Evolutionary conservation across 2,329 filamentous ascomycete species (phyloP).

Genomic region (Bipolaris gigantea): DNA sequence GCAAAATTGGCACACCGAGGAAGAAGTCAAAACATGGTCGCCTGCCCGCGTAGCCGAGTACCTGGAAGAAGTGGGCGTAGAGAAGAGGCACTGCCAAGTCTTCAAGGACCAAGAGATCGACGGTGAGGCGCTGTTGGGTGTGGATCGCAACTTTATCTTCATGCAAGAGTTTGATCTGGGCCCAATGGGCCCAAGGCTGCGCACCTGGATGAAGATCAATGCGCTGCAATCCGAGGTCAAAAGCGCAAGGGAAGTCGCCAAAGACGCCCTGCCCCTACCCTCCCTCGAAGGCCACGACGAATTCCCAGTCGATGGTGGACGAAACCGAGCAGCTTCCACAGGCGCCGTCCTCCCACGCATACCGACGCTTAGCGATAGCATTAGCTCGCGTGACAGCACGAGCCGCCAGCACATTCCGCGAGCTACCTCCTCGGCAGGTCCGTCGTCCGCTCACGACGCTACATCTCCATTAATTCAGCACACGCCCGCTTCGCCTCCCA

Average conservation of each 20-base stretch:
- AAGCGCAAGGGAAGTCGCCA: conserved; percentile 50
- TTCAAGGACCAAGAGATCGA: conserved; percentile 96
- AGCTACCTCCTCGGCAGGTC: conserved; percentile 38
- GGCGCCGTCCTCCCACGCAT: conserved; percentile 45
- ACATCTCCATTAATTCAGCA: conserved; percentile 51
- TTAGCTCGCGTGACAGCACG: conserved; percentile 30
- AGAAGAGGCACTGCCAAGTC: conserved; percentile 87
- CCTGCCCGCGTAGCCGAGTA: conserved; percentile 85
- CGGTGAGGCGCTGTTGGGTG: conserved; percentile 87
- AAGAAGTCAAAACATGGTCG: conserved; percentile 79
- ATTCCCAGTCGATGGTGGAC: conserved; percentile 46
- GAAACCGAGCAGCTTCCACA: conserved; percentile 52
- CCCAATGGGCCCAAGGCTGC: conserved; percentile 82
- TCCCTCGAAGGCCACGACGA: conserved; percentile 30
- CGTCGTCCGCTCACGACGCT: conserved; percentile 37
- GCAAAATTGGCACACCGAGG: conserved; percentile 65
- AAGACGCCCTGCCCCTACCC: conserved; percentile 41
- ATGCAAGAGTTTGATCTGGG: conserved; percentile 95
- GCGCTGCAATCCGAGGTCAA: conserved; percentile 84
- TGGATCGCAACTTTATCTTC: conserved; percentile 94
- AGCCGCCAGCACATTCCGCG: conserved; percentile 35
- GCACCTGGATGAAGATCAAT: conserved; percentile 97
- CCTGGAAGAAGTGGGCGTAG: conserved; percentile 80
- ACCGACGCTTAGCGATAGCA: conserved; percentile 41
- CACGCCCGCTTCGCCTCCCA: conserved; percentile 46